A percentile compares a stretch with the other conserved stretches of the same genome.
Evolutionary conservation across 148 eudicot species (phyloP).

Genomic region (Oxyria digyna): DNA sequence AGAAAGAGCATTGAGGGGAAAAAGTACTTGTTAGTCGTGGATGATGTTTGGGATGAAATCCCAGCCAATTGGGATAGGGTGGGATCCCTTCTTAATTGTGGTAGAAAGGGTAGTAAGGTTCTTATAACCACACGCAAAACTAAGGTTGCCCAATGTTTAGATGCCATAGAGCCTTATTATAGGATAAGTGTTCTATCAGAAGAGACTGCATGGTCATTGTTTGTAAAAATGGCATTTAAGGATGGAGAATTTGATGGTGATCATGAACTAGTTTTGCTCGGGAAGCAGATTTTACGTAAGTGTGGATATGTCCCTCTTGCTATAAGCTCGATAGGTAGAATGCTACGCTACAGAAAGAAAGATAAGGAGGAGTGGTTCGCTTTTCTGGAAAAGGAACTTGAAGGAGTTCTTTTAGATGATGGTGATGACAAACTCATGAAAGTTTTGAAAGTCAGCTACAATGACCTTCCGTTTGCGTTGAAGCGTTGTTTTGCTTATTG

Average conservation of each 20-base stretch:
- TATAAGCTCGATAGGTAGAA: not conserved
- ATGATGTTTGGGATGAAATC: not conserved
- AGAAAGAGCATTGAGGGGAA: too few relatives aligned
- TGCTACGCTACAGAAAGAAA: not conserved
- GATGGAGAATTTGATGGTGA: not conserved
- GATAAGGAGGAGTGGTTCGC: not conserved
- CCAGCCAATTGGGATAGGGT: not conserved
- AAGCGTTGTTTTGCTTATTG: constrained; percentile 12
- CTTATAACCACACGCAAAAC: not conserved
- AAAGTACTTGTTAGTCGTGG: not conserved
- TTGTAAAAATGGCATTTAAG: not conserved
- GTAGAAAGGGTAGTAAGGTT: not conserved
- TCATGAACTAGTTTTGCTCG: not conserved
- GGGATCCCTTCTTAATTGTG: not conserved
- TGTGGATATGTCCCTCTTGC: not conserved
- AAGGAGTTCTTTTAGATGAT: not conserved
- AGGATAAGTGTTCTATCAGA: not conserved
- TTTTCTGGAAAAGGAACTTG: not conserved
- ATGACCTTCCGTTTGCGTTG: not conserved
- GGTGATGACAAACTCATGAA: not conserved
- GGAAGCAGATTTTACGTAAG: not conserved
- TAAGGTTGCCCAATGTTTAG: not conserved
- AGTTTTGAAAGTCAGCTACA: not conserved
- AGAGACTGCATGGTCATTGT: not conserved
- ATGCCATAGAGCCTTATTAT: not conserved